Percentiles rank a stretch among this genome's conserved stretches.
Evolutionary conservation across 345 rosid genomes (phyloP).

Genomic region (Theobroma cacao): DNA sequence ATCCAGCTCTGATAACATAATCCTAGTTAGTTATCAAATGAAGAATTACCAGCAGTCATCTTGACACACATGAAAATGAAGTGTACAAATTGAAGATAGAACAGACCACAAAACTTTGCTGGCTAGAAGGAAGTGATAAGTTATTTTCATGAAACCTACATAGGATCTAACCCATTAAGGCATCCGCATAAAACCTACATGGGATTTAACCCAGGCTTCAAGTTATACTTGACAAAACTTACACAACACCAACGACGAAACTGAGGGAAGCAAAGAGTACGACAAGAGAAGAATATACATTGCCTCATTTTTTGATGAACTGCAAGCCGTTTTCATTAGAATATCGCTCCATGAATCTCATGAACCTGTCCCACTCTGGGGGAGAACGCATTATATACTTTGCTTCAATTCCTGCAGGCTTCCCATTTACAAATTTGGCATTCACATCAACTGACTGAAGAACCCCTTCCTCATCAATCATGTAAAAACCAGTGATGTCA

Average conservation of each 20-base stretch:
- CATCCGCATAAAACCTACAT: neutral
- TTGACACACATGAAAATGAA: neutral
- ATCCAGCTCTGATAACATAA: neutral
- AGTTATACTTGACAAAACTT: constrained; percentile 10
- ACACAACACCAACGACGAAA: constrained; percentile 12
- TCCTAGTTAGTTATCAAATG: neutral
- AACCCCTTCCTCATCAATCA: constrained; percentile 95
- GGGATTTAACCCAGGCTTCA: constrained; percentile 3
- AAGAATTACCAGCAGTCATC: neutral
- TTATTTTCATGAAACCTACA: constrained; percentile 1
- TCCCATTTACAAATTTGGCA: constrained; percentile 91
- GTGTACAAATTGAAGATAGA: neutral
- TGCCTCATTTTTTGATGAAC: constrained; percentile 72
- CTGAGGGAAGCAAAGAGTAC: neutral
- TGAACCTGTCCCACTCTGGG: constrained; percentile 91
- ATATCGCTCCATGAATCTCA: constrained; percentile 97
- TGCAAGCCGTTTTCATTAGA: constrained; percentile 81
- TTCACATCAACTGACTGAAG: constrained; percentile 90
- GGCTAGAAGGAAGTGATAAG: constrained; percentile 1
- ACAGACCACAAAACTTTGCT: neutral
- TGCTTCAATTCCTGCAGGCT: constrained; percentile 82
- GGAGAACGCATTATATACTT: constrained; percentile 81
- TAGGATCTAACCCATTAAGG: constrained; percentile 4
- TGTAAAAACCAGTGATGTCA: constrained; percentile 91
- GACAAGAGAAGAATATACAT: constrained; percentile 21